Base-by-base conservation (phyloP, 257 asterid genomes). In the Solanum dulcamara region DNA sequence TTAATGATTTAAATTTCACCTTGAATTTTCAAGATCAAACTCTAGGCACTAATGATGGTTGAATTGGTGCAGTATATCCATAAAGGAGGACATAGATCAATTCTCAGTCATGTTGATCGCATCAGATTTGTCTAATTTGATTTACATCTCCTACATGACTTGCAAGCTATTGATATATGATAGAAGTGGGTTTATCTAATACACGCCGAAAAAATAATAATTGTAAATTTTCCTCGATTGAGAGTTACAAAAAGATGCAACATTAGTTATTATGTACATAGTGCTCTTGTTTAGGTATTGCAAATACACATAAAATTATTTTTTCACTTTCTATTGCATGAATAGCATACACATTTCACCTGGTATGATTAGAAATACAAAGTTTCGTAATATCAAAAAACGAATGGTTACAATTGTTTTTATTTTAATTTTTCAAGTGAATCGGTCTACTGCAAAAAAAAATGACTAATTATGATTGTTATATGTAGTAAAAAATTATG, bases 41-140 rank as follows among this genome's bases (percentile, higher is more conserved):
- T 51, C 6, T 51, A 0, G 10, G 0, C 6, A 17, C 3, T 1
- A n/a, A n/a, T n/a, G n/a, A n/a, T n/a, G n/a, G n/a, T n/a, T n/a
- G n/a, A n/a, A n/a, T n/a, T n/a, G n/a, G n/a, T n/a, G n/a, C n/a
- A n/a, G n/a, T 51, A 51, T 51, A 51, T 1, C 2, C n/a, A 6
- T 51, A 17, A 17, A 51, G n/a, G 10, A 51, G 17, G 59, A 51
- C n/a, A 51, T 51, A 6, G 0, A 51, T 51, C 57, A 50, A 50
- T 50, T 50, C n/a, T 50, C 10, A 50, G 22, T 50, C n/a, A 1
- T 15, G 59, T 9, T 51, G 10, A 6, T 17, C 9, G 0, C 17
- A 51, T n/a, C 17, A 6, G n/a, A n/a, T n/a, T n/a, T n/a, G n/a
- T n/a, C n/a, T n/a, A n/a, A n/a, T n/a, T n/a, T 51, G 1, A 51